These are phyloP conservation scores for Kwoniella dendrophila DNA, from an alignment of 768 basidiomycete species.

Conservation along the genomic window DNA sequence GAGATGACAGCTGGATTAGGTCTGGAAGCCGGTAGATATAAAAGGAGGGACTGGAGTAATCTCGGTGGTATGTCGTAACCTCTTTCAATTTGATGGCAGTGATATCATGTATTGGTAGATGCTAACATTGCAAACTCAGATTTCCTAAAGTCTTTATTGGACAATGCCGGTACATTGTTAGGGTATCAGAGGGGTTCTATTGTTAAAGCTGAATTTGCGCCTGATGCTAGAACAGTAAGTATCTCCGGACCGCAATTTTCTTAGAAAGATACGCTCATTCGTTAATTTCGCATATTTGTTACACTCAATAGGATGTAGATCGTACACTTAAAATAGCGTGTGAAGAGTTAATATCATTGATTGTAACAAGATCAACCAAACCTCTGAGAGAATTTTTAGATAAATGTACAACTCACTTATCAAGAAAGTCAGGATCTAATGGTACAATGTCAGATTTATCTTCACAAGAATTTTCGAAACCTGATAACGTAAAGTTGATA, in stretches of 20 bases:
- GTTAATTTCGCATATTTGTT: background rate
- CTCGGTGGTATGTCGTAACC: constrained; percentile 37
- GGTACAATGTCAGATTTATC: constrained; percentile 44
- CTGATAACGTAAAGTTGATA: constrained; percentile 60
- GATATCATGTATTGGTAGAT: background rate
- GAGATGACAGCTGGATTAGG: constrained; percentile 81
- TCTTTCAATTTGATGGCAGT: background rate
- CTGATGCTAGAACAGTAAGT: constrained; percentile 71
- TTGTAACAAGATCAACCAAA: constrained; percentile 64
- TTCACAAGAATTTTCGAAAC: constrained; percentile 62
- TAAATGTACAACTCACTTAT: constrained; percentile 58
- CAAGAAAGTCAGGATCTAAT: constrained; percentile 28
- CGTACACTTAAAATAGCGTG: constrained; percentile 79
- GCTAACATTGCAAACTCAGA: constrained; percentile 24
- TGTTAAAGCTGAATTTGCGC: constrained; percentile 20
- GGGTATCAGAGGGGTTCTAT: constrained; percentile 44
- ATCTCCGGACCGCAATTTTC: background rate
- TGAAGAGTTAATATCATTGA: constrained; percentile 74
- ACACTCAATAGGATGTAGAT: constrained; percentile 72
- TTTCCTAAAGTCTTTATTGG: constrained; percentile 45
- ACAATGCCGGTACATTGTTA: constrained; percentile 44
- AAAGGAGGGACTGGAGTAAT: constrained; percentile 53
- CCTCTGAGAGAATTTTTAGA: constrained; percentile 70
- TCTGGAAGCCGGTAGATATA: constrained; percentile 36
- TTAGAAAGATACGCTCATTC: too few species aligned